Conservation (phyloP, 257 asterid genomes). For the Perilla frutescens region DNA sequence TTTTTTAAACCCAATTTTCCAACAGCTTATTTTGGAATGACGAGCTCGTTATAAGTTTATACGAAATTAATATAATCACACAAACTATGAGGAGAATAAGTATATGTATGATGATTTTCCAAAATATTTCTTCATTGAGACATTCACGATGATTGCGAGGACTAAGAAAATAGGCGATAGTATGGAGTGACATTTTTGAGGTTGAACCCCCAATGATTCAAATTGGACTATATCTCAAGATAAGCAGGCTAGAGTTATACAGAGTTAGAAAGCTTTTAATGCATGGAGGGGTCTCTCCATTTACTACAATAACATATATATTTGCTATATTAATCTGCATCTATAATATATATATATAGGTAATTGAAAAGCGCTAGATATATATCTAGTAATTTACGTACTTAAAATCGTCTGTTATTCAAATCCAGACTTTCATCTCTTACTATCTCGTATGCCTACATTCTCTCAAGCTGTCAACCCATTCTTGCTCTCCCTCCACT, state of each 20-base stretch:
- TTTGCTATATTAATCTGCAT: not conserved
- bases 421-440: conserved; percentile 19
- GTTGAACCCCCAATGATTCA: not conserved
- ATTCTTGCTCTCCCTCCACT: conserved; percentile 22
- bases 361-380: not conserved
- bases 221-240: not conserved
- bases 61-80: too few relatives aligned
- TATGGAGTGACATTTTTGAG: not conserved
- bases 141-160: too few relatives aligned
- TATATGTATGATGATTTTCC: too few relatives aligned
- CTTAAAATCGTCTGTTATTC: conserved; percentile 27
- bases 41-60: too few relatives aligned
- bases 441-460: conserved; percentile 19
- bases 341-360: conserved; percentile 8
- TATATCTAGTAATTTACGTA: conserved; percentile 22
- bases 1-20: too few relatives aligned
- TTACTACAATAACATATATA: conserved; percentile 5
- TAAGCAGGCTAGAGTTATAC: not conserved
- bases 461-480: not conserved
- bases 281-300: conserved; percentile 19
- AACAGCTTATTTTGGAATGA: too few relatives aligned
- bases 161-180: too few relatives aligned
- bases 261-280: conserved; percentile 7
- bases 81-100: too few relatives aligned
- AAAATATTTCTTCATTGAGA: too few relatives aligned